These are phyloP conservation scores for Jasminum sambac DNA, from an alignment of 257 asterid species.

Conservation along the genomic window DNA sequence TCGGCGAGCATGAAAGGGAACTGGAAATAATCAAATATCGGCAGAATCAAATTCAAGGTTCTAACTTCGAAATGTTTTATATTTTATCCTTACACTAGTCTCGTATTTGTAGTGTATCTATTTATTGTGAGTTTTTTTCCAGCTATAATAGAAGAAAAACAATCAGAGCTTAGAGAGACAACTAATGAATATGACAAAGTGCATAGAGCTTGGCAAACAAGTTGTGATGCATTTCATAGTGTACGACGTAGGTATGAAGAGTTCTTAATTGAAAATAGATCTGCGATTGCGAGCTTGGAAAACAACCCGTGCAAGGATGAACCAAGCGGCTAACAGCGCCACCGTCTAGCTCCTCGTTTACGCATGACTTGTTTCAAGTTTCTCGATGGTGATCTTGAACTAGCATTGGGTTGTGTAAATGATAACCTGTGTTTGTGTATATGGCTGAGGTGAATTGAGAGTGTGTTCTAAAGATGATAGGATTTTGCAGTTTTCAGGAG, in stretches of 20 bases:
- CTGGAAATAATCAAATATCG: slow-evolving; percentile 18
- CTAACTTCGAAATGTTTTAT: background rate
- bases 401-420: background rate
- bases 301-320: background rate
- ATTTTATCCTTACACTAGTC: background rate
- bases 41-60: slow-evolving; percentile 43
- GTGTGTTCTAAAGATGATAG: background rate
- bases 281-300: background rate
- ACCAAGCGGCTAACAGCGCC: background rate
- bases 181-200: background rate
- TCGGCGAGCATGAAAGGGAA: slow-evolving; percentile 7
- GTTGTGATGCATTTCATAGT: background rate
- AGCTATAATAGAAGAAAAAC: slow-evolving; percentile 9
- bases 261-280: slow-evolving; percentile 13
- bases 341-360: background rate
- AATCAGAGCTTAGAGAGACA: slow-evolving; percentile 15
- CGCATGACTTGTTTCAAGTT: background rate
- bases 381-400: background rate
- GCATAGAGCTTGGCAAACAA: background rate
- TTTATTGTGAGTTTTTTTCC: background rate
- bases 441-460: background rate
- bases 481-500: background rate
- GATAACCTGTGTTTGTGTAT: background rate
- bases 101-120: background rate
- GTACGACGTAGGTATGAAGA: slow-evolving; percentile 16